A percentile compares a stretch with the other conserved stretches of the same genome.
Evolutionary conservation across 2,329 filamentous ascomycete species (phyloP).

Genomic region (Rutstroemia sp.): DNA sequence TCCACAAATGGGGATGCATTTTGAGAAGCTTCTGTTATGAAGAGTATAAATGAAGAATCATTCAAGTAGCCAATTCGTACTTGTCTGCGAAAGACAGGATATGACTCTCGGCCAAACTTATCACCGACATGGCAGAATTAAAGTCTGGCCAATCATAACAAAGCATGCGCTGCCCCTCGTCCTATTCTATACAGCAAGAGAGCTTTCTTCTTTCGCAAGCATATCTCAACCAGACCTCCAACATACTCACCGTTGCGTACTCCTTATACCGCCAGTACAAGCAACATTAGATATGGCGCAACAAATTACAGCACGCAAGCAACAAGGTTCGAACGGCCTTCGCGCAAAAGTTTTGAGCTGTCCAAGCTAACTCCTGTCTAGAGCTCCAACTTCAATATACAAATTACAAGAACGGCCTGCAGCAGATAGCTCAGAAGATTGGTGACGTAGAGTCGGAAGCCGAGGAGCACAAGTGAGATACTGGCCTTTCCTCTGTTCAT

Average conservation of each 20-base stretch:
- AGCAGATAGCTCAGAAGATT: conserved; percentile 92
- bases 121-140: neutral
- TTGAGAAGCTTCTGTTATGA: conserved; percentile 25
- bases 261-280: too few relatives aligned
- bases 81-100: neutral
- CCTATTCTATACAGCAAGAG: neutral
- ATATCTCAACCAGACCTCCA: neutral
- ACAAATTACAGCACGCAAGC: conserved; percentile 29
- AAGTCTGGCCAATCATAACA: neutral
- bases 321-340: conserved; percentile 26
- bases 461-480: conserved; percentile 90
- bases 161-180: neutral
- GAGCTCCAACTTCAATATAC: conserved; percentile 75
- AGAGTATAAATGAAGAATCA: neutral
- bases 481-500: neutral
- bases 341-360: neutral
- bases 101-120: neutral
- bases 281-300: conserved; percentile 22
- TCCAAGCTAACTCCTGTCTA: conserved; percentile 30
- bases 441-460: conserved; percentile 96
- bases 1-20: conserved; percentile 98
- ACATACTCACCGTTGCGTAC: neutral
- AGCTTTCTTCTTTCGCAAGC: neutral
- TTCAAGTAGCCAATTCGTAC: neutral
- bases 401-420: conserved; percentile 71